A percentile compares a stretch with the other conserved stretches of the same genome.
phyloP scores from a whole-genome alignment of 2,329 filamentous ascomycete species.

The Colletotrichum endophyticum region DNA sequence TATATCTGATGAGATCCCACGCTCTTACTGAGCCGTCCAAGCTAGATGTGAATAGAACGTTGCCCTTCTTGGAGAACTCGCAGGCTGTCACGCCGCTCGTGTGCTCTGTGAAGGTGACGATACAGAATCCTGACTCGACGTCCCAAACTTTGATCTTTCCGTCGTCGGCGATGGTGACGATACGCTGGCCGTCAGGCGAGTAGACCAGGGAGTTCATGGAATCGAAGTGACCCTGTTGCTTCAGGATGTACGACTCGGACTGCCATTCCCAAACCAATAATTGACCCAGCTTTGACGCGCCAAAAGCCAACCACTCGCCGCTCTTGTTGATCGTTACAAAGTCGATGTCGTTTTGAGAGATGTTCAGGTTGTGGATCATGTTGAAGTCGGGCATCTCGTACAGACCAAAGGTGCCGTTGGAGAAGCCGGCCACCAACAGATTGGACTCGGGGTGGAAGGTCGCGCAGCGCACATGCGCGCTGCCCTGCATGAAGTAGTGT shows the following conservation, averaged over 20 bases:
- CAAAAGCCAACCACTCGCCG: constrained; percentile 97
- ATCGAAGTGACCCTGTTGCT: constrained; percentile 97
- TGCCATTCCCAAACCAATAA: constrained; percentile 99
- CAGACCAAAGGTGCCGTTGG: constrained; percentile 89
- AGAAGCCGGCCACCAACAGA: constrained; percentile 95
- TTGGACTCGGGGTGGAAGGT: constrained; percentile 86
- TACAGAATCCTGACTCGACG: constrained; percentile 93
- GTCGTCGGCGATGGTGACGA: constrained; percentile 94
- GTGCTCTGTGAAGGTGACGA: constrained; percentile 98
- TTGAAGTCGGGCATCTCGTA: constrained; percentile 98
- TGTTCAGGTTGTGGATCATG: constrained; percentile 89
- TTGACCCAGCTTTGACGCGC: constrained; percentile 92
- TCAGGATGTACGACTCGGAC: constrained; percentile 97
- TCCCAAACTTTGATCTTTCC: constrained; percentile 99
- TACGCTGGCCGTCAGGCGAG: constrained; percentile 89
- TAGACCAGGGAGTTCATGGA: constrained; percentile 93
- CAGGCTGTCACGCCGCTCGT: constrained; percentile 92
- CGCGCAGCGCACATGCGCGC: constrained; percentile 87
- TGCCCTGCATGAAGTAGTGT: constrained; percentile 93
- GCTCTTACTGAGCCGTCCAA: constrained; percentile 93
- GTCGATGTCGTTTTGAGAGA: constrained; percentile 96
- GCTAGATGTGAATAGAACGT: constrained; percentile 93
- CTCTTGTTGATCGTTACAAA: constrained; percentile 92
- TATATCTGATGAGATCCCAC: constrained; percentile 94
- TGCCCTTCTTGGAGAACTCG: constrained; percentile 93